Evolutionary conservation across 345 rosid species (phyloP), one percentile per base, ranked within the genome.

Genomic region (Salix exigua): DNA sequence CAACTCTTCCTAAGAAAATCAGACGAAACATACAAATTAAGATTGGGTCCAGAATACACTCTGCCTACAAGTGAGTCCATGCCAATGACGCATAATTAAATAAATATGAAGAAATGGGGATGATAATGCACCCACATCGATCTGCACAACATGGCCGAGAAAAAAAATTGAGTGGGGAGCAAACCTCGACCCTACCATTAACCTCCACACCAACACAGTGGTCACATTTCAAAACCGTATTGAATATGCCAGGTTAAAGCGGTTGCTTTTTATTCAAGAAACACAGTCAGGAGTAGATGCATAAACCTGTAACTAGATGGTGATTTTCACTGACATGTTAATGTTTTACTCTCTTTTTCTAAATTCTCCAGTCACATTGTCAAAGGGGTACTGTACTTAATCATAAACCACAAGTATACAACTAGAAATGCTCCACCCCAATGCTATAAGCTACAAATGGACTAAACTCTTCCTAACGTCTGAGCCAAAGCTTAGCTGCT

Each of bases 1-100:
- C 88, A 91, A 73, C 84, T 91, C 92, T 55, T 82, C 78, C 97
- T 91, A 87, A 37, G 37, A 77, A 77, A 71, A 80, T 60, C 63
- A 68, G 25, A 74, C 53, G 38, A 68, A 61, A 70, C 55, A 73
- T 33, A 58, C 19, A 18, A 4, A 62, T 62, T 40, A 66, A 55
- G 16, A 26, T 53, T 53, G 64, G 73, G n/a, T 21, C 55, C 68
- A n/a, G 31, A 11, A 42, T 44, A 28, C 55, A 46, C 63, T 62
- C 60, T 5, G 68, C 48, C 58, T 53, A 51, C 77, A 50, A 44
- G 13, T 38, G 5, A 79, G 31, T 31, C 70, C 67, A 60, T 30
- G 53, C 12, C 53, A 72, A 48, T 75, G 68, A 64, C 16, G 68
- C 33, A 76, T n/a, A 58, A 18, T 6, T 66, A 26, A 33, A 66